phyloP scores from a whole-genome alignment of 179 eudicot species.

The Camellia oleifera region DNA sequence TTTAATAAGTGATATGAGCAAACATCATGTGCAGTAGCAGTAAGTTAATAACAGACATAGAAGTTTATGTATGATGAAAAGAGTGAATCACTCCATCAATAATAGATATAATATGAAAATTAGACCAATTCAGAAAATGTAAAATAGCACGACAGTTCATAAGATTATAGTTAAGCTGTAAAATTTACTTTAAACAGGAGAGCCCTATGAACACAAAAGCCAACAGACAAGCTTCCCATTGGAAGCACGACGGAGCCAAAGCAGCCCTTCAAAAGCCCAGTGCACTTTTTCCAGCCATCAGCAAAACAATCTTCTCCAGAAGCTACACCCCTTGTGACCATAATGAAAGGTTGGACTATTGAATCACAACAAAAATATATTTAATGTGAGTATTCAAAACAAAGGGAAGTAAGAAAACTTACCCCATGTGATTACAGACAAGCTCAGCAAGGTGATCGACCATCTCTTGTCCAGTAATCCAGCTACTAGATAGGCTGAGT shows the following conservation, averaged over 20 bases:
- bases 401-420: constrained; percentile 18
- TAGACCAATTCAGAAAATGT: background rate
- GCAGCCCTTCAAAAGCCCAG: constrained; percentile 44
- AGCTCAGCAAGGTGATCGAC: constrained; percentile 57
- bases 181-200: constrained; percentile 61
- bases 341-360: constrained; percentile 21
- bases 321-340: constrained; percentile 52
- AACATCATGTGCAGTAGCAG: constrained; percentile 5
- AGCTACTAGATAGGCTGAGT: constrained; percentile 31
- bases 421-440: constrained; percentile 63
- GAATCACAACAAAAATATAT: background rate
- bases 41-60: background rate
- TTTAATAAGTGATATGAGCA: background rate
- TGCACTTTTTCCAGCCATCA: constrained; percentile 48
- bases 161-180: background rate
- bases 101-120: background rate
- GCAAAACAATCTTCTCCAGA: constrained; percentile 46
- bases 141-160: background rate
- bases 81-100: background rate
- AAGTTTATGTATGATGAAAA: background rate
- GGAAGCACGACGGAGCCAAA: constrained; percentile 65
- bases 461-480: constrained; percentile 41
- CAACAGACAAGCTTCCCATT: constrained; percentile 58
- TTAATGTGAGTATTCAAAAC: background rate
- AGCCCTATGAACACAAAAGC: constrained; percentile 70